These are phyloP conservation scores for Daldinia childiae DNA, from an alignment of 495 filamentous ascomycete species.

Conservation along the genomic window DNA sequence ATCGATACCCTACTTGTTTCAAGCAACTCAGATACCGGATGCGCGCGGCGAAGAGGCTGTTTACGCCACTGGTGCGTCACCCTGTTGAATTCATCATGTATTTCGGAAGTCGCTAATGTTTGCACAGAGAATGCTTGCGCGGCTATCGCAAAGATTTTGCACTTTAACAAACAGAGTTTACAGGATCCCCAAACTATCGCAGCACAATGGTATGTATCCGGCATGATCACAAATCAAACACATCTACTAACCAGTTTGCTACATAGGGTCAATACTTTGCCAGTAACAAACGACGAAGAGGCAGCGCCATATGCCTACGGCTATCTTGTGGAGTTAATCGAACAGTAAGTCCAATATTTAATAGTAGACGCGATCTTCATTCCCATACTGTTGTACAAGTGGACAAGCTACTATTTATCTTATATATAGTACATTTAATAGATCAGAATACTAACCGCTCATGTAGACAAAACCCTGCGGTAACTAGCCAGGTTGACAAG, in stretches of 20 bases:
- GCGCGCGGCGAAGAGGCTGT: conserved; percentile 92
- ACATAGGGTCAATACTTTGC: conserved; percentile 75
- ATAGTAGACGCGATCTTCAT: not conserved
- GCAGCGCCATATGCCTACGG: conserved; percentile 96
- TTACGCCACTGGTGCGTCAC: conserved; percentile 73
- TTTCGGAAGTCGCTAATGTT: conserved; percentile 16
- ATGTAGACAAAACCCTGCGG: conserved; percentile 83
- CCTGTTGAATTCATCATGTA: not conserved
- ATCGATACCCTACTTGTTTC: conserved; percentile 82
- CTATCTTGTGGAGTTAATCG: conserved; percentile 89
- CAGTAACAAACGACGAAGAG: conserved; percentile 94
- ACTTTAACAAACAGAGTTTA: conserved; percentile 82
- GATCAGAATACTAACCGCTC: conserved; percentile 8
- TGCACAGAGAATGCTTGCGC: conserved; percentile 88
- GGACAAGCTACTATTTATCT: too few relatives aligned
- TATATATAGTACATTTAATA: not conserved
- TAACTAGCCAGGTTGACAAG: conserved; percentile 75
- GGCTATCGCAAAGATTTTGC: conserved; percentile 94
- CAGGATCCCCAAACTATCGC: conserved; percentile 76
- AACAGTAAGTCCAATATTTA: conserved; percentile 75
- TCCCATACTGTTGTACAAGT: not conserved
- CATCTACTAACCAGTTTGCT: conserved; percentile 8
- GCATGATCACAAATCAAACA: not conserved
- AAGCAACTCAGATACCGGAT: conserved; percentile 78
- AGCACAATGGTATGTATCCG: conserved; percentile 68